Evolutionary conservation across 148 eudicot species (phyloP), one percentile per base, ranked within the genome.

Genomic region (Euryodendron excelsum): DNA sequence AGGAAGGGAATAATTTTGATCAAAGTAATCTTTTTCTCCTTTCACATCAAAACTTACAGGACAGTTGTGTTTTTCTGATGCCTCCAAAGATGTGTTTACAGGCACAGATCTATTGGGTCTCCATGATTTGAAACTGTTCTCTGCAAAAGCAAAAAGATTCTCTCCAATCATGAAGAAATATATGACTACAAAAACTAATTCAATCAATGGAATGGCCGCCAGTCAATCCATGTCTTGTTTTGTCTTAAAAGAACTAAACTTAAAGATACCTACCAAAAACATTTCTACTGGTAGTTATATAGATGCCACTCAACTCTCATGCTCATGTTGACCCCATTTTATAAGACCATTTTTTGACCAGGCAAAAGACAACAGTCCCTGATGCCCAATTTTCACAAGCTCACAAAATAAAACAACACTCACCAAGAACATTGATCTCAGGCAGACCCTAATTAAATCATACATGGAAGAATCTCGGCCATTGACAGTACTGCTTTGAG

Each of bases 101-200:
- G 69, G 36, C 21, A 73, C 67, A 31, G 80, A 63, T 72, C 63
- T 37, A 47, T 73, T 82, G n/a, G 84, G 78, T 67, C 84, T 82
- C 84, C 84, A 82, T 15, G 78, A 73, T 58, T 78, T 78, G 28
- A 73, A 65, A 27, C 60, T 82, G 27, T 78, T 78, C 27, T 78
- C 84, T 82, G 81, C 73, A 78, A 73, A 77, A 78, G 21, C 3
- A 66, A 75, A 53, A 13, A 11, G 20, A 48, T 20, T 28, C 31
- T 62, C 6, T 44, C 14, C 31, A 10, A 61, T 53, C 52, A 77
- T 21, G 10, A 34, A 10, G 23, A 77, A 36, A 33, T 31, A 52
- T 25, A 4, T 33, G 55, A n/a, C 25, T 21, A 20, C 27, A 53
- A 17, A 31, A 37, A 77, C 61, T n/a, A 37, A 65, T 34, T 77